A percentile compares a stretch with the other conserved stretches of the same genome.
Evolutionary conservation across 2,329 filamentous ascomycete species (phyloP).

Genomic region (Neocatenulostroma microsporum): DNA sequence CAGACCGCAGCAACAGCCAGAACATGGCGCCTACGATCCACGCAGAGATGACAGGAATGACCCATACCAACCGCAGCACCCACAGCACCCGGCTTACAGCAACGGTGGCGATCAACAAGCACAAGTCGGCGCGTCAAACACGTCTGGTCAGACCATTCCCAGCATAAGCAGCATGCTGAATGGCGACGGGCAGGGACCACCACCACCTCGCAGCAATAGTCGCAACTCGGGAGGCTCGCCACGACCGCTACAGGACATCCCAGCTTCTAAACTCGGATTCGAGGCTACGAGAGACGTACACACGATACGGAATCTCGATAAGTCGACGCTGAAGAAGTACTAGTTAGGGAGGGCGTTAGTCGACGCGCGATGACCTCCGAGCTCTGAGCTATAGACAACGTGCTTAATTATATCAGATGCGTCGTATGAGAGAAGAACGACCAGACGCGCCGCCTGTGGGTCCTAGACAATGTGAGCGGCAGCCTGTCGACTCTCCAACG

Average conservation of each 20-base stretch:
- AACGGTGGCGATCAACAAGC: constrained; percentile 26
- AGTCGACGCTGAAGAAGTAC: constrained; percentile 28
- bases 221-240: constrained; percentile 23
- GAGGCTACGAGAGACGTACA: constrained; percentile 30
- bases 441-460: no score
- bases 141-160: constrained; percentile 40
- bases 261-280: constrained; percentile 32
- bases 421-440: no score
- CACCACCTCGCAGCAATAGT: constrained; percentile 23
- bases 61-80: constrained; percentile 4
- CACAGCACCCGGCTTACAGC: constrained; percentile 5
- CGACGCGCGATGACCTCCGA: neutral
- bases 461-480: no score
- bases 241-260: constrained; percentile 28
- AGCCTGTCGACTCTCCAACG: no score
- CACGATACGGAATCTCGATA: constrained; percentile 30
- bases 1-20: constrained; percentile 1
- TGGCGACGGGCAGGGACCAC: constrained; percentile 20
- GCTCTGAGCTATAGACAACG: neutral
- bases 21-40: no score
- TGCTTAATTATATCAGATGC: neutral
- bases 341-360: neutral
- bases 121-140: constrained; percentile 32
- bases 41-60: neutral
- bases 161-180: constrained; percentile 45